Evolutionary conservation across 148 eudicot genomes (phyloP).

Genomic region (Euryodendron excelsum): DNA sequence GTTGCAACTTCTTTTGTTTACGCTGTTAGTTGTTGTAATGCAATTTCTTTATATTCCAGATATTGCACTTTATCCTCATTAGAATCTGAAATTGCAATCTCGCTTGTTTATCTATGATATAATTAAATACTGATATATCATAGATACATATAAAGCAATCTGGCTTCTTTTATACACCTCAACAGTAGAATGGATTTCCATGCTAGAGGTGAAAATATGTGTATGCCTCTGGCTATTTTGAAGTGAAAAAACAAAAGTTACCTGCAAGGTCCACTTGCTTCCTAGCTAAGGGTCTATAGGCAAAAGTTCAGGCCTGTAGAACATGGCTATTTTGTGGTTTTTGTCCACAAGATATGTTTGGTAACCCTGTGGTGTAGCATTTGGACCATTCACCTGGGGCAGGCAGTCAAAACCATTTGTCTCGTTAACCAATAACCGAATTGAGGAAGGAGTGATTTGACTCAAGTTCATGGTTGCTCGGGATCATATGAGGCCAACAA

Average conservation of each 20-base stretch:
- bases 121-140: neutral
- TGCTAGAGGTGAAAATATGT: neutral
- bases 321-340: neutral
- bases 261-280: neutral
- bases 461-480: neutral
- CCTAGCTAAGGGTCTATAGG: neutral
- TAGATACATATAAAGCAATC: neutral
- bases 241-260: neutral
- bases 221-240: neutral
- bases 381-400: neutral
- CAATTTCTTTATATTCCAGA: neutral
- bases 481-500: neutral
- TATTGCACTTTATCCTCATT: neutral
- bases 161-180: neutral
- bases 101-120: neutral
- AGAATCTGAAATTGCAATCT: neutral
- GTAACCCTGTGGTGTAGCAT: neutral
- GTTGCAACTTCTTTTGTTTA: neutral
- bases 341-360: neutral
- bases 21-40: neutral
- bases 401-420: neutral
- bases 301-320: conserved; percentile 4
- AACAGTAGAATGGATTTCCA: neutral
- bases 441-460: neutral
- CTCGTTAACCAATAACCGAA: neutral